Percentiles rank a stretch among this genome's conserved stretches.
These are phyloP conservation scores for Penstemon davidsonii DNA, from an alignment of 257 asterid genomes.

Conservation along the genomic window DNA sequence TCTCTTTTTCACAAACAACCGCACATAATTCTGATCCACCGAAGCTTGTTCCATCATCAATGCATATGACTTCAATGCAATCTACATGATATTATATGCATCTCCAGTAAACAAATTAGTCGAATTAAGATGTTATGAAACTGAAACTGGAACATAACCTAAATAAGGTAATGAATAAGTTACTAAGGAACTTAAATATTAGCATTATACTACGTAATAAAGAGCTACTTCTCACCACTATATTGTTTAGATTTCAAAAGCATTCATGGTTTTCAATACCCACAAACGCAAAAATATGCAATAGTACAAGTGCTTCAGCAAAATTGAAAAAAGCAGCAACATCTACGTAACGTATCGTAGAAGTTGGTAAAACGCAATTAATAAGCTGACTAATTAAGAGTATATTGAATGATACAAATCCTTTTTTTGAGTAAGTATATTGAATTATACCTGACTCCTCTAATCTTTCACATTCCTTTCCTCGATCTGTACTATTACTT, in stretches of 20 bases:
- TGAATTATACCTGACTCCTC: neutral
- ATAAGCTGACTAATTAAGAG: neutral
- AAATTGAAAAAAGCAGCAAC: neutral
- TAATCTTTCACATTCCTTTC: neutral
- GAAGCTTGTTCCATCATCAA: neutral
- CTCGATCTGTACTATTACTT: neutral
- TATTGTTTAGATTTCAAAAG: no score
- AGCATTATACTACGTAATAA: no score
- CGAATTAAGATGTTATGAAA: neutral
- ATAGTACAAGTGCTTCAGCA: neutral
- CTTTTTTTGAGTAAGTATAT: neutral
- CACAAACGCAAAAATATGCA: neutral
- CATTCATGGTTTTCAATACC: no score
- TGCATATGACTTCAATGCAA: neutral
- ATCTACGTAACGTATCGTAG: neutral
- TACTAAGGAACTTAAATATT: neutral
- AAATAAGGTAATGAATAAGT: neutral
- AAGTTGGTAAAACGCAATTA: neutral
- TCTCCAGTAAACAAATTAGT: constrained; percentile 1
- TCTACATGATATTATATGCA: neutral
- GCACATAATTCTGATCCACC: neutral
- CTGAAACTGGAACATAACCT: neutral
- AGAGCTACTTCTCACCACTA: no score
- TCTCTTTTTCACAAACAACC: neutral
- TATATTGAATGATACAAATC: neutral